phyloP scores from a whole-genome alignment of 139 green algal species.

The Protoeuglena noctilucae region DNA sequence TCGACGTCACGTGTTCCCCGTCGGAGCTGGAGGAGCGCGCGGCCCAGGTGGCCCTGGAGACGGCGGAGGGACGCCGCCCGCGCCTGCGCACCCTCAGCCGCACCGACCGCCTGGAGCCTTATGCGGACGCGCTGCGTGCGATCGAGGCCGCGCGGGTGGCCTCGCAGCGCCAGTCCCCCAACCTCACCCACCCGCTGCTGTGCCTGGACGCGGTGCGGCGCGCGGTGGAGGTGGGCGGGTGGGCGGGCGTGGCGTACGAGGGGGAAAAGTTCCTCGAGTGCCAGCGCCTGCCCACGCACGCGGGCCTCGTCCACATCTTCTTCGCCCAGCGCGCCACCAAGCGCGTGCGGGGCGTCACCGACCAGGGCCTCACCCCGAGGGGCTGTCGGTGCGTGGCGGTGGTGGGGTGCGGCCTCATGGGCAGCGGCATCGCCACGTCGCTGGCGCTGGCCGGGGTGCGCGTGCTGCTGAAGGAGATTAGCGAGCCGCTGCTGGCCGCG shows the following conservation, averaged over 20 bases:
- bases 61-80: slow-evolving; percentile 40
- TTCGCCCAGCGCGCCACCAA: slow-evolving; percentile 87
- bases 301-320: slow-evolving; percentile 95
- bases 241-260: slow-evolving; percentile 57
- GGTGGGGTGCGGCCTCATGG: slow-evolving; percentile 93
- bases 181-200: slow-evolving; percentile 72
- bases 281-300: slow-evolving; percentile 56
- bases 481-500: slow-evolving; percentile 84
- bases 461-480: slow-evolving; percentile 95
- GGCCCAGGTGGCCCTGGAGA: slow-evolving; percentile 48
- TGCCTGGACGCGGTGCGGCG: slow-evolving; percentile 79
- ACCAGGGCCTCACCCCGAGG: slow-evolving; percentile 65
- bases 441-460: slow-evolving; percentile 48
- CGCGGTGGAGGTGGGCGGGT: slow-evolving; percentile 62
- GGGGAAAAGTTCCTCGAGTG: background rate
- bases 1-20: slow-evolving; percentile 79
- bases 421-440: slow-evolving; percentile 85
- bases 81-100: slow-evolving; percentile 30
- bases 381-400: slow-evolving; percentile 64
- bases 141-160: too few relatives aligned
- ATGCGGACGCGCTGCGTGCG: too few relatives aligned
- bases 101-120: slow-evolving; percentile 16
- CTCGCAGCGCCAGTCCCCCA: too few relatives aligned
- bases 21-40: too few relatives aligned
- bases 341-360: slow-evolving; percentile 56